Base-by-base conservation (phyloP, 441 rosid species). In the Gossypium davidsonii region DNA sequence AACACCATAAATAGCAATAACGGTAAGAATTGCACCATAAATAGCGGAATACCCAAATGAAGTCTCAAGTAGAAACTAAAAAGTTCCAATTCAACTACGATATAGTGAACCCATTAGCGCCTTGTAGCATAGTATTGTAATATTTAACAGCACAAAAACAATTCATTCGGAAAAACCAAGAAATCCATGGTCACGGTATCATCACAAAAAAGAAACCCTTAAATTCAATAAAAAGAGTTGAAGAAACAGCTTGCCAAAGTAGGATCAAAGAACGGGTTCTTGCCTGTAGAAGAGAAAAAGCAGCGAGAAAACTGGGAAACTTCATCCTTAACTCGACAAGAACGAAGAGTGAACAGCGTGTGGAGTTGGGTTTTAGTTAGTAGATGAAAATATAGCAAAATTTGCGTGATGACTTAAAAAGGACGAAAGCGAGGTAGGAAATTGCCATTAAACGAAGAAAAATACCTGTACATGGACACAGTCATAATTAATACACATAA, bases 201-300 rank as follows among this genome's bases (percentile, higher is more conserved):
- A 21, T 6, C 31, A 60, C 2, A 28, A 12, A 63, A 49, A 72
- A 31, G 67, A 58, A 67, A 15, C 12, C 18, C 20, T 3, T 71
- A 61, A 72, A 74, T 44, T 48, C 20, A 74, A 75, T 39, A 21
- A 31, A 23, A 28, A 60, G 3, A 37, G 11, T n/a, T 48, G 1
- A 67, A 3, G 9, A 65, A 67, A 46, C 55, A 66, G 6, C 8
- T 66, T 23, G 5, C 8, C 8, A 34, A 46, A 65, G 21, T 46
- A 21, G 37, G 39, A 65, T 15, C 53, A 28, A 55, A 57, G 21
- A 70, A 21, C 51, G 7, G 26, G 5, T 10, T 49, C 26, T 61
- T 80, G 67, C 89, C 87, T 73, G 84, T 58, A 83, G 69, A 66
- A 75, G 78, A 56, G 75, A 63, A 71, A 71, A 46, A 26, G 51